A percentile compares a stretch with the other conserved stretches of the same genome.
phyloP scores from a whole-genome alignment of 2,329 filamentous ascomycete species.

The Magnaporthiopsis incrustans region DNA sequence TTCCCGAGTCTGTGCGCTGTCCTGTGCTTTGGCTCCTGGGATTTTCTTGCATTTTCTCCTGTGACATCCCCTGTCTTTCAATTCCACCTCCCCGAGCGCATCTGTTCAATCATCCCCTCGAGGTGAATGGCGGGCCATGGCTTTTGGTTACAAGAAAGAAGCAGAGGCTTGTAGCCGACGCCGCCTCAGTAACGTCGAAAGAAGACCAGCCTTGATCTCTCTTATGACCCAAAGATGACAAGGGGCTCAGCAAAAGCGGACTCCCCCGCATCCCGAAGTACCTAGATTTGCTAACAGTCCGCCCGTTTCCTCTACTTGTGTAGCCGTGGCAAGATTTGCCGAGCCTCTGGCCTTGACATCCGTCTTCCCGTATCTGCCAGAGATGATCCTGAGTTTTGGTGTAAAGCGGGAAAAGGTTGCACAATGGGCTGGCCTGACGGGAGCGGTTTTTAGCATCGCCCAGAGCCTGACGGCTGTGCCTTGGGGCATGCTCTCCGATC shows the following conservation, averaged over 20 bases:
- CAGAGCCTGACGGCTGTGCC: conserved; percentile 65
- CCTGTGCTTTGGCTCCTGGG: neutral
- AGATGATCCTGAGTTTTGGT: conserved; percentile 77
- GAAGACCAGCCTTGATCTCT: neutral
- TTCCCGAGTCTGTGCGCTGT: neutral
- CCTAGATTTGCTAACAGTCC: conserved; percentile 22
- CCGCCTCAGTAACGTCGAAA: neutral
- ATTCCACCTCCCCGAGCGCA: neutral
- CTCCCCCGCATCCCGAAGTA: too few relatives aligned
- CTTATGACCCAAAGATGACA: too few relatives aligned
- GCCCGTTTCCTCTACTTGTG: conserved; percentile 9
- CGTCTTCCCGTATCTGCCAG: conserved; percentile 62
- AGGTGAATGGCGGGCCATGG: neutral
- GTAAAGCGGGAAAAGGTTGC: conserved; percentile 64
- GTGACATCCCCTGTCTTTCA: neutral
- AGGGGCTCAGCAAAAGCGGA: too few relatives aligned
- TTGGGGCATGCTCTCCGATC: conserved; percentile 73
- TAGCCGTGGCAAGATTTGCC: conserved; percentile 70
- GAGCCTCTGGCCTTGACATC: conserved; percentile 68
- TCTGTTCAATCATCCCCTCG: neutral
- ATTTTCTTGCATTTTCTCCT: neutral
- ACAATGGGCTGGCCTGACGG: conserved; percentile 71
- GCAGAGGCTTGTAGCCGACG: neutral
- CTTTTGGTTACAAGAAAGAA: neutral
- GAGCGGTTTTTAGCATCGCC: conserved; percentile 62